phyloP scores from a whole-genome alignment of 345 rosid species.

The Arabidopsis arenosa region DNA sequence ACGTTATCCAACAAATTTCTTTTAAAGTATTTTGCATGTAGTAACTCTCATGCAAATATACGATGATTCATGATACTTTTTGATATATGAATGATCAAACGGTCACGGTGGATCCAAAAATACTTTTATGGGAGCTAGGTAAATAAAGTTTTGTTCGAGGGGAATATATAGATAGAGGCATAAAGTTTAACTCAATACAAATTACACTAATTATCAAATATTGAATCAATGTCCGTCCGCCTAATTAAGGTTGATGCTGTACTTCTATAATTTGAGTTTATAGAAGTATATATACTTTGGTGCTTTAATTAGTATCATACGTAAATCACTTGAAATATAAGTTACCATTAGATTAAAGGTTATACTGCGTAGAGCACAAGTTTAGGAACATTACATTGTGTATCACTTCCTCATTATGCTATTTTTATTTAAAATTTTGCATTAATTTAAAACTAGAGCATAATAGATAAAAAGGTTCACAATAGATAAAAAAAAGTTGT shows the following conservation, averaged over 20 bases:
- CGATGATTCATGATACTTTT: neutral
- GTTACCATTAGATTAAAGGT: neutral
- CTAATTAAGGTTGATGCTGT: too few species aligned
- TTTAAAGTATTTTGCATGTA: neutral
- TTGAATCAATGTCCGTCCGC: neutral
- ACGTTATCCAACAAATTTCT: neutral
- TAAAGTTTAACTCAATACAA: too few species aligned
- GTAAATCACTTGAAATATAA: constrained; percentile 36
- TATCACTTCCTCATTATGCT: neutral
- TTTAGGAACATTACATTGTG: constrained; percentile 8
- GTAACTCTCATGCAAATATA: neutral
- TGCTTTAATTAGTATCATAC: constrained; percentile 6
- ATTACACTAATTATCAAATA: neutral
- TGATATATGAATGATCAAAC: neutral
- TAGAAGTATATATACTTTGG: constrained; percentile 15
- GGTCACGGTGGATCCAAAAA: neutral
- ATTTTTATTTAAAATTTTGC: too few species aligned
- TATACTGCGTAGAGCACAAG: constrained; percentile 28
- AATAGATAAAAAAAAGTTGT: too few species aligned
- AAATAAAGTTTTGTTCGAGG: neutral
- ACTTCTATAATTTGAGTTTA: neutral
- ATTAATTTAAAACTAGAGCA: too few species aligned
- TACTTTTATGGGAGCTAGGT: neutral
- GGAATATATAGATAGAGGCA: neutral
- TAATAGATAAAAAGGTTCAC: too few species aligned